Percentiles rank a stretch among this genome's conserved stretches.
phyloP scores from a whole-genome alignment of 148 eudicot genomes.

The Rheum nobile region DNA sequence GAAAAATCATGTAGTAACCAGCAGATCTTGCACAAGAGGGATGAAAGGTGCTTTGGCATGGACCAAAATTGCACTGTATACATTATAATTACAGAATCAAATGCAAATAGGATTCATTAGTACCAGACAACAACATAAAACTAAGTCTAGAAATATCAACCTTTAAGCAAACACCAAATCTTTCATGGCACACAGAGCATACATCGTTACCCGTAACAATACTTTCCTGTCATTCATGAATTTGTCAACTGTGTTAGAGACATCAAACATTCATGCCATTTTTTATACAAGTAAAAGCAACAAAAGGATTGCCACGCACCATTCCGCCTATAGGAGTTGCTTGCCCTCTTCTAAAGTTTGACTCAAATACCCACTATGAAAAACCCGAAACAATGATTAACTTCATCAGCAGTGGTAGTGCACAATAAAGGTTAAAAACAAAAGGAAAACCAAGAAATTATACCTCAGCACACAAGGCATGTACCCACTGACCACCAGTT shows the following conservation, averaged over 20 bases:
- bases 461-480: constrained; percentile 97
- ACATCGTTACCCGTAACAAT: constrained; percentile 47
- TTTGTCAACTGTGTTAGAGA: neutral
- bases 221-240: constrained; percentile 41
- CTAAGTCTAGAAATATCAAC: constrained; percentile 20
- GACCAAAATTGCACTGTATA: constrained; percentile 82
- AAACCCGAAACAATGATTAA: constrained; percentile 4
- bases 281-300: neutral
- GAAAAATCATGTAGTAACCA: constrained; percentile 63
- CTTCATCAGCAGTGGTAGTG: neutral
- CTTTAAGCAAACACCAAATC: constrained; percentile 84
- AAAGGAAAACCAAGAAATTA: constrained; percentile 10
- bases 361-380: constrained; percentile 83
- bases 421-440: neutral
- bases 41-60: constrained; percentile 77
- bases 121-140: neutral
- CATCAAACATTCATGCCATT: constrained; percentile 1
- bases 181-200: constrained; percentile 61
- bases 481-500: constrained; percentile 78
- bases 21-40: constrained; percentile 90
- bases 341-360: constrained; percentile 86
- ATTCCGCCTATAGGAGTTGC: constrained; percentile 56
- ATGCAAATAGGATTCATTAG: neutral
- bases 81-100: constrained; percentile 12
- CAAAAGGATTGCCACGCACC: constrained; percentile 31